Conservation (phyloP, 169 alveolate species). For the Plasmodium vinckei region DNA sequence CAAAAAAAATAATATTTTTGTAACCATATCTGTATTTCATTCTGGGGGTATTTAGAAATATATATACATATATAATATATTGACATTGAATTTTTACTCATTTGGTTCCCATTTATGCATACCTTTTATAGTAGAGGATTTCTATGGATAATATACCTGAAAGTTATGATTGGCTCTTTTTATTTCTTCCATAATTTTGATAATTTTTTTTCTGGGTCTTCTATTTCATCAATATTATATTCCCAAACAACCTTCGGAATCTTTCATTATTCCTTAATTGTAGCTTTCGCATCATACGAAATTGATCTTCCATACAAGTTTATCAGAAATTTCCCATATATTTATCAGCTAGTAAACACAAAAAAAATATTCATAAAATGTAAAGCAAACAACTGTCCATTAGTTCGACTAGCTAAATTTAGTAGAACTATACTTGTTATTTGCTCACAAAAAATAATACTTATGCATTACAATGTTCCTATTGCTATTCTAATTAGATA, state of each 20-base stretch:
- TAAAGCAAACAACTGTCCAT: background rate
- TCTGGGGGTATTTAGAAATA: background rate
- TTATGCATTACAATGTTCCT: too few relatives aligned
- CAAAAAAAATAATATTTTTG: background rate
- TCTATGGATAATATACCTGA: conserved; percentile 75
- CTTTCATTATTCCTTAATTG: conserved; percentile 54
- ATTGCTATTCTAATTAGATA: too few relatives aligned
- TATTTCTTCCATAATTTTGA: conserved; percentile 71
- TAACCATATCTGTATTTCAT: background rate
- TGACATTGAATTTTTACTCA: background rate
- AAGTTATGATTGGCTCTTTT: conserved; percentile 46
- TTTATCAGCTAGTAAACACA: conserved; percentile 41
- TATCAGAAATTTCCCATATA: conserved; percentile 40
- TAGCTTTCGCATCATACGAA: conserved; percentile 73
- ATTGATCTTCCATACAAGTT: conserved; percentile 64
- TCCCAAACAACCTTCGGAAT: conserved; percentile 63
- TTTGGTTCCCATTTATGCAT: background rate
- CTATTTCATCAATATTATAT: conserved; percentile 47
- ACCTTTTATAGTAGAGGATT: conserved; percentile 45
- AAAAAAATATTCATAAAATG: background rate
- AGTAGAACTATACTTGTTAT: too few relatives aligned
- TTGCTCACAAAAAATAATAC: too few relatives aligned
- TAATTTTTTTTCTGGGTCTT: conserved; percentile 70
- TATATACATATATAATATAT: background rate
- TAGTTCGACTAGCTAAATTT: too few relatives aligned